A percentile compares a stretch with the other conserved stretches of the same genome.
Evolutionary conservation across 768 basidiomycete genomes (phyloP).

Genomic region (Nevesoporus exiguus): DNA sequence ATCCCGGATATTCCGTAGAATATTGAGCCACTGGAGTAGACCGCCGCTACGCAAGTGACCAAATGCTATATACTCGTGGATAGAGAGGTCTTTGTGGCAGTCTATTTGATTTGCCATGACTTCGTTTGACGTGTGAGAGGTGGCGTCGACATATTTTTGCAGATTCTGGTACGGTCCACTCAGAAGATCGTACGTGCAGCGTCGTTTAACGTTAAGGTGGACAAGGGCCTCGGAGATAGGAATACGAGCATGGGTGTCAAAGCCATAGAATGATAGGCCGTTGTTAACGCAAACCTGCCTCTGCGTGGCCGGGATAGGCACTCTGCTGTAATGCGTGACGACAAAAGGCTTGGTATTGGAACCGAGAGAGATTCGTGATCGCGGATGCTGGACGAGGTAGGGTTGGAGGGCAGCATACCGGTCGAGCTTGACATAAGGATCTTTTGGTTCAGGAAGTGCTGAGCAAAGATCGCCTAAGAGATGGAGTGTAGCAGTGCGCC

Average conservation of each 20-base stretch:
- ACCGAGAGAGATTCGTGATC: slow-evolving; percentile 17
- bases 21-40: slow-evolving; percentile 21
- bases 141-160: slow-evolving; percentile 36
- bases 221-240: slow-evolving; percentile 17
- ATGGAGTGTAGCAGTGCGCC: slow-evolving; percentile 41
- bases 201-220: slow-evolving; percentile 10
- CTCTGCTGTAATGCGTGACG: slow-evolving; percentile 10
- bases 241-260: slow-evolving; percentile 19
- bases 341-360: slow-evolving; percentile 5
- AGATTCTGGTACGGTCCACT: slow-evolving; percentile 33
- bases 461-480: slow-evolving; percentile 37
- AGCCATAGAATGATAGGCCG: slow-evolving; percentile 30
- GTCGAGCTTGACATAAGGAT: slow-evolving; percentile 14
- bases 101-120: slow-evolving; percentile 40
- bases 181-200: slow-evolving; percentile 35
- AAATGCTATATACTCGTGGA: slow-evolving; percentile 48
- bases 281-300: slow-evolving; percentile 32
- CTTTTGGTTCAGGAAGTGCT: background rate
- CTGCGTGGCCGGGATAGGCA: slow-evolving; percentile 11
- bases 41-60: slow-evolving; percentile 43
- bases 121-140: slow-evolving; percentile 42
- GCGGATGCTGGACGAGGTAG: slow-evolving; percentile 13
- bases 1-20: slow-evolving; percentile 43
- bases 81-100: slow-evolving; percentile 38
- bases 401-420: slow-evolving; percentile 8